Base-by-base conservation (phyloP, 129 eudicot genomes). In the Tagetes erecta region DNA sequence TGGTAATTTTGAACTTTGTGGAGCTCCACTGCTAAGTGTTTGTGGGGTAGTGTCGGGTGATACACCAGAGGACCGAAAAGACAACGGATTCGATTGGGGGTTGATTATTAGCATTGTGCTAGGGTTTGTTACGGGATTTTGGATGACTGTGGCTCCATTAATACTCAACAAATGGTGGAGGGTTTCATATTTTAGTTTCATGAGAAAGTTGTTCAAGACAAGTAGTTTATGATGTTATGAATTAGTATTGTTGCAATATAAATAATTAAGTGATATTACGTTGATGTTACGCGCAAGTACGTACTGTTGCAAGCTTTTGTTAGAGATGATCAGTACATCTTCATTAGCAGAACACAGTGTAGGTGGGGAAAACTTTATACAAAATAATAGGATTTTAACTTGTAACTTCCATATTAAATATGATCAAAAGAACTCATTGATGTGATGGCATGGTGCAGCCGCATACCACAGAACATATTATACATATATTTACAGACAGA, bases 141-240 rank as follows among this genome's bases (percentile, higher is more conserved):
- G 76, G 76, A 44, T 71, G 9, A 10, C 55, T 12, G 12, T 71
- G 67, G 66, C 64, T 53, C 66, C 76, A 8, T 71, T 71, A 40
- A 14, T 71, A 30, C 6, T 39, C 2, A 71, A 31, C 76, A 27
- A 27, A 1, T 2, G 66, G 6, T 71, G 76, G 76, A 71, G 76
- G 76, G 55, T 6, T 71, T 8, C 52, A 53, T 71, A 71, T 55
- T 55, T 8, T 42, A 2, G 52, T 71, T 10, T 71, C 51, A 7
- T 38, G 66, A 53, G 39, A 5, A 12, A 52, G 13, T 3, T 13
- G 30, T 10, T 51, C 57, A 14, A 10, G 0, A 4, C 34, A 49
- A 60, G 9, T 52, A 8, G 52, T 7, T 27, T 64, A 70, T 70
- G 38, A 69, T 69, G 56, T 50, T 70, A 50, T 13, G 37, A 36